Base-by-base conservation (phyloP, 345 rosid genomes). In the Populus pruinosa region DNA sequence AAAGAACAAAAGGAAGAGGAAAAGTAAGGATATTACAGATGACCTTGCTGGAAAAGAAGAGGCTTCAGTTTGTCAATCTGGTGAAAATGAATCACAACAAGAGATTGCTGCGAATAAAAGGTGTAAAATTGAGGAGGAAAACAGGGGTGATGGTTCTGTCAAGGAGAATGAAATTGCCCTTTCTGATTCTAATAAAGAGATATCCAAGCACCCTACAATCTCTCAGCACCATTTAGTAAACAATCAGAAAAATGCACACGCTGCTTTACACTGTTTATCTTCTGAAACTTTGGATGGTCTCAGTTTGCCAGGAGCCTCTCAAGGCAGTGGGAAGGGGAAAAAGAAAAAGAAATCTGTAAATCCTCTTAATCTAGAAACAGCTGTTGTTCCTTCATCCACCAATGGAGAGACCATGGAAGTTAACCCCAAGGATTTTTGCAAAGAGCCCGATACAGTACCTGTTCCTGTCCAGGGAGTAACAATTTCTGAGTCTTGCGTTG, bases 291-390 rank as follows among this genome's bases (percentile, higher is more conserved):
- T 56, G 18, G 83, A 76, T 74, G 77, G 18, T 49, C 65, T 39
- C 12, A 75, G 70, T 35, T 67, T 55, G n/a, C 69, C 76, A 14
- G 72, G 63, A 20, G 63, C 23, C 0, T 38, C 21, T 61, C 71
- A 70, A 67, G 62, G 77, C 61, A 67, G 31, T 10, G 84, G 77
- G 67, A 84, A 63, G 39, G 72, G 25, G 80, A 88, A 77, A 77
- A 76, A 77, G 71, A 86, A 78, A 80, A 82, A 69, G 76, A 80
- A 84, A 78, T 61, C 80, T 12, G 25, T 78, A 71, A 38, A 81
- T 49, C 27, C 62, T 77, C 44, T n/a, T 41, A 65, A 59, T 82
- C 79, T 72, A 71, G 85, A 69, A 61, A 75, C 33, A 70, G 71
- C 77, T 66, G 73, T 31, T 38, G 71, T 55, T n/a, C 63, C 75